Evolutionary conservation across 345 rosid species (phyloP).

Genomic region (Sisymbrium irio): DNA sequence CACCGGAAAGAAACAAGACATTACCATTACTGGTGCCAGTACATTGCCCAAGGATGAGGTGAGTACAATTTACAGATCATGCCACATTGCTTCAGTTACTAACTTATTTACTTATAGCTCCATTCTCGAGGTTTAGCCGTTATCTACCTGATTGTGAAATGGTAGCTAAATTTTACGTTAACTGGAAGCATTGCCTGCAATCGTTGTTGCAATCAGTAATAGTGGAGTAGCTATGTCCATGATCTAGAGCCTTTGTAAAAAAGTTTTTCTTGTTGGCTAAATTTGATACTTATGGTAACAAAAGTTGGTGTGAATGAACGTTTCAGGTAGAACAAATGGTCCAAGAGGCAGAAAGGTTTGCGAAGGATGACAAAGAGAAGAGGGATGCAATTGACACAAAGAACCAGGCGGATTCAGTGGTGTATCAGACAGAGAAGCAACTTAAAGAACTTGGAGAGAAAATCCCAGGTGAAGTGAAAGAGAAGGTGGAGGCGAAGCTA

Average conservation of each 20-base stretch:
- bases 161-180: not conserved
- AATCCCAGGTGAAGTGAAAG: constrained; percentile 82
- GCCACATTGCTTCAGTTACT: not conserved
- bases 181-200: not conserved
- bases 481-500: constrained; percentile 82
- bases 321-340: constrained; percentile 87
- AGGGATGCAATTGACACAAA: constrained; percentile 96
- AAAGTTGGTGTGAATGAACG: constrained; percentile 2
- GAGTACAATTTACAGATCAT: not conserved
- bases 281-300: not conserved
- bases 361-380: constrained; percentile 92
- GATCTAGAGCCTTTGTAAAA: not conserved
- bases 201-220: not conserved
- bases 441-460: constrained; percentile 89
- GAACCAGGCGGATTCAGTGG: constrained; percentile 91
- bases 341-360: constrained; percentile 78
- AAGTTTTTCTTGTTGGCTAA: not conserved
- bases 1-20: constrained; percentile 92
- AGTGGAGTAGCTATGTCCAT: not conserved
- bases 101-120: not conserved
- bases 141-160: not conserved
- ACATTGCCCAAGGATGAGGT: constrained; percentile 97
- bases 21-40: constrained; percentile 92
- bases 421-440: constrained; percentile 96
- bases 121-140: not conserved